Percentiles rank a stretch among this genome's conserved stretches.
phyloP scores from a whole-genome alignment of 169 alveolate genomes.

The Plasmodium cynomolgi region DNA sequence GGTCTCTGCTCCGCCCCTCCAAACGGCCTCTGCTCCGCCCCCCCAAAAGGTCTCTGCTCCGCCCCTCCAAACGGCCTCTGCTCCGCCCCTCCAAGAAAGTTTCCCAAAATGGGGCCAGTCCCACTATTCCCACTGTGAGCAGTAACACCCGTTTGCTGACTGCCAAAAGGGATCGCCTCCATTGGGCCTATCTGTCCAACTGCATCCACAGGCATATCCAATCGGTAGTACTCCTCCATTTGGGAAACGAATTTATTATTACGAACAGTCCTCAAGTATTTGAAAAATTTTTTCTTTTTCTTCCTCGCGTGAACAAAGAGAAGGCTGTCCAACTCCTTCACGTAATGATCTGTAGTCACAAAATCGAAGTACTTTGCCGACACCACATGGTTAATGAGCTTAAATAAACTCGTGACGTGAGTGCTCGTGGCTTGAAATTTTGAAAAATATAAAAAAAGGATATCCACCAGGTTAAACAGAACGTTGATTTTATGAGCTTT shows the following conservation, averaged over 20 bases:
- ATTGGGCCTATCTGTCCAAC: not conserved
- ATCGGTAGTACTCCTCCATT: constrained; percentile 49
- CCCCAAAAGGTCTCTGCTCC: not conserved
- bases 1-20: no score
- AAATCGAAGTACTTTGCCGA: constrained; percentile 44
- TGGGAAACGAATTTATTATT: constrained; percentile 57
- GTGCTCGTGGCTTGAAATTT: constrained; percentile 57
- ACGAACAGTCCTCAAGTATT: constrained; percentile 27
- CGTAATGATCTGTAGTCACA: constrained; percentile 41
- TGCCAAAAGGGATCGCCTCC: not conserved
- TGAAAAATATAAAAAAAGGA: constrained; percentile 53
- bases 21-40: not conserved
- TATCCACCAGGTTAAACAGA: constrained; percentile 54
- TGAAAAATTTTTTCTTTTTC: constrained; percentile 42
- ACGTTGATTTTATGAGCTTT: constrained; percentile 64
- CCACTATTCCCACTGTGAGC: not conserved
- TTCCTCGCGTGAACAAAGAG: constrained; percentile 12
- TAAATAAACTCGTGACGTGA: constrained; percentile 15
- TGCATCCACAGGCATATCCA: constrained; percentile 29
- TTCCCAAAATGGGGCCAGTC: not conserved
- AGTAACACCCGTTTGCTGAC: not conserved
- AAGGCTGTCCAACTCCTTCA: constrained; percentile 65
- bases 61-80: not conserved
- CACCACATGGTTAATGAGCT: constrained; percentile 47
- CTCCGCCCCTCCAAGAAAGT: not conserved